Evolutionary conservation across 169 alveolate species (phyloP), one percentile per base, ranked within the genome.

Genomic region (Plasmodium chabaudi): DNA sequence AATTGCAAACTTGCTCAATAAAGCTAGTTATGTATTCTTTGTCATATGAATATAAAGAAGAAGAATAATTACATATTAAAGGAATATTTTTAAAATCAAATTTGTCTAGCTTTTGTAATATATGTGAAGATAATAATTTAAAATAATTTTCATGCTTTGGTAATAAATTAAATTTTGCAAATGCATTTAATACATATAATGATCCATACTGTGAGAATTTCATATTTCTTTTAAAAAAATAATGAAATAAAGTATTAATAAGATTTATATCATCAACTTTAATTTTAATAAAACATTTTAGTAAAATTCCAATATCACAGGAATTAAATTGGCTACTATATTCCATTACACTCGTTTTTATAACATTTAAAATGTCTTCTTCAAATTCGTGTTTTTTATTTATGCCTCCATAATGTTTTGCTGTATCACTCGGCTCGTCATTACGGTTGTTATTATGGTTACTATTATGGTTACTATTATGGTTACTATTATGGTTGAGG

Each of bases 201-300:
- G 89, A 34, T 5, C 89, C 89, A 79, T 79, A 79, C 5, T 65
- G 70, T 19, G 89, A 79, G 42, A 79, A 79, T 47, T 49, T 79
- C 89, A 79, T 67, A 79, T 79, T 79, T 67, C 89, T 69, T 49
- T 70, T 79, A 79, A 79, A 79, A 79, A 39, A 79, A 5, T 79
- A 61, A 34, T 79, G 70, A 25, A 79, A 71, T 42, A 79, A 71
- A 15, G 47, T 46, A 59, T 67, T 64, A 0, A 79, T 59, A 47
- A 67, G 13, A 27, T 47, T 15, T 61, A 60, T n/a, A 67, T 79
- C 89, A 25, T 79, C 56, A 10, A 51, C 61, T 27, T 67, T 79
- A 1, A 79, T 79, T 79, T 79, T 79, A 46, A 79, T 59, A 25
- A 79, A 61, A 42, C 89, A 79, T 70, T 79, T 79, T 12, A 79